Evolutionary conservation across 2,329 filamentous ascomycete genomes (phyloP), one percentile per base, ranked within the genome.

Genomic region (Macrophomina phaseolina): DNA sequence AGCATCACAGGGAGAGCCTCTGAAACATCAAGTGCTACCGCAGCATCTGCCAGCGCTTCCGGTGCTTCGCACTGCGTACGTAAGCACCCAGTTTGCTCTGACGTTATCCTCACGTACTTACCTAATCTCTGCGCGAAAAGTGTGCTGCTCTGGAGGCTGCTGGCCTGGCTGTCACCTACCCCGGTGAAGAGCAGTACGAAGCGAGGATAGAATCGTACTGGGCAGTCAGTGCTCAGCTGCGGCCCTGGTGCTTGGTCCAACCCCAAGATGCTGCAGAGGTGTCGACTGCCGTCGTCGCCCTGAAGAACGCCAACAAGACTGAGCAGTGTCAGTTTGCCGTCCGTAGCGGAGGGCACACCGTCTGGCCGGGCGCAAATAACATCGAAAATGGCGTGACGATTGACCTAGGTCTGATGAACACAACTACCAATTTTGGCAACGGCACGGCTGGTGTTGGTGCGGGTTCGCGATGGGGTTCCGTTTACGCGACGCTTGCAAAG

Each of bases 321-420:
- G 34, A 49, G 46, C 55, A 71, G 8, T 67, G 67, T 1, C 18
- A 71, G 48, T 68, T 77, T 53, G 75, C 75, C 6, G 67, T 77
- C 5, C 71, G 73, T 16, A 71, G 72, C 30, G 76, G 76, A 38
- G 75, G 76, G 28, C 73, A 76, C 62, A 81, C 69, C 9, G 48
- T 45, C 63, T 72, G 71, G 69, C 69, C 72, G 0, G 67, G 55
- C 14, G 32, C 49, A 2, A 73, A 72, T 40, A 75, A 75, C 38
- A 71, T 76, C 18, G 68, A 72, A 1, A 66, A 73, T 51, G 76
- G 76, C 5, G 72, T 78, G 3, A 75, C 73, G 1, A 75, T 78
- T 52, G 75, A 77, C 52, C 70, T 77, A 55, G 69, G 70, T 16
- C 46, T 68, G 28, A 62, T 77, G 46, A 73, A 73, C 38, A 56